Percentiles rank a stretch among this genome's conserved stretches.
Conservation (phyloP, 352 stramenopile species). For the Globisporangium perplexum region DNA sequence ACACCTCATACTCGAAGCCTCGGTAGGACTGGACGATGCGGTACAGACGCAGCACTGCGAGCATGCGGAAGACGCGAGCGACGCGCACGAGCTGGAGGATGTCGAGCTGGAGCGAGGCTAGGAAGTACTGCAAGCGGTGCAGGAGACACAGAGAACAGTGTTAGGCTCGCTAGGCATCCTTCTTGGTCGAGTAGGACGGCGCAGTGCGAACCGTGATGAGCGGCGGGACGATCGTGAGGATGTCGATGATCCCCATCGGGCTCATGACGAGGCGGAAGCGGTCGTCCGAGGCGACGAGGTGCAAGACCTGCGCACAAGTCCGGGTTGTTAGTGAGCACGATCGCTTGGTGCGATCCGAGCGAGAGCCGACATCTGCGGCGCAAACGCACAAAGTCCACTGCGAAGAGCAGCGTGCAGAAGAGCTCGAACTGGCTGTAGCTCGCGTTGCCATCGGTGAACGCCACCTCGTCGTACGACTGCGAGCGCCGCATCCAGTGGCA, state of each 20-base stretch:
- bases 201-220: conserved; percentile 24
- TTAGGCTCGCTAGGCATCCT: not conserved
- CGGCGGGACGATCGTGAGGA: conserved; percentile 46
- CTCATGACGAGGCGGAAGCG: conserved; percentile 34
- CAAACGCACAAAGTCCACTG: conserved; percentile 34
- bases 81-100: conserved; percentile 44
- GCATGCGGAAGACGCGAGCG: conserved; percentile 49
- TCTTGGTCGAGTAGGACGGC: not conserved
- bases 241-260: conserved; percentile 48
- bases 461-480: conserved; percentile 27
- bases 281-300: conserved; percentile 36
- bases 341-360: no score
- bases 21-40: conserved; percentile 45
- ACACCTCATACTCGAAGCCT: conserved; percentile 52
- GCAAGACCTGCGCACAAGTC: conserved; percentile 31
- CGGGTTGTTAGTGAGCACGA: not conserved
- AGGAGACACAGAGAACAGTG: not conserved
- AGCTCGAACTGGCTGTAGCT: conserved; percentile 17
- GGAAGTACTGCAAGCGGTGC: conserved; percentile 21
- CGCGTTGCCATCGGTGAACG: conserved; percentile 6
- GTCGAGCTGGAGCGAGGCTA: conserved; percentile 27
- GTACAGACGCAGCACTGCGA: conserved; percentile 52
- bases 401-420: conserved; percentile 45
- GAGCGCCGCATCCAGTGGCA: not conserved
- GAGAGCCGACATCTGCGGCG: not conserved